A percentile compares a stretch with the other conserved stretches of the same genome.
These are phyloP conservation scores for Scheffersomyces quercinus DNA, from an alignment of 1,139 yeast genomes.

Conservation along the genomic window DNA sequence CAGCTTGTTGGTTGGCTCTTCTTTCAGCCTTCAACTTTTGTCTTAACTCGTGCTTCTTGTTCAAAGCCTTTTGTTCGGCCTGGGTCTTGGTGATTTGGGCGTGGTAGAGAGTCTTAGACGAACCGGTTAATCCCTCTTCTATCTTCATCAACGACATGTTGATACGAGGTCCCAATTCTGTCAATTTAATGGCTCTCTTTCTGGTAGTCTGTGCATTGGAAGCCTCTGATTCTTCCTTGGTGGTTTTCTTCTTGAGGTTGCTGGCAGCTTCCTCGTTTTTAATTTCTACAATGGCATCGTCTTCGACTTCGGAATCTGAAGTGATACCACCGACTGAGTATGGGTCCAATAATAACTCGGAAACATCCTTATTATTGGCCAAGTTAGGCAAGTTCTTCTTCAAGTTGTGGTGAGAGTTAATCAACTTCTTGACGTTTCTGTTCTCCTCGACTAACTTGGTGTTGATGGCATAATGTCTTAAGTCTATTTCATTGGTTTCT, in stretches of 20 bases:
- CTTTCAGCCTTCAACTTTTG: constrained; percentile 67
- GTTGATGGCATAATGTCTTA: constrained; percentile 89
- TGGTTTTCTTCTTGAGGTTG: constrained; percentile 5
- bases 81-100: constrained; percentile 62
- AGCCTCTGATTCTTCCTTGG: constrained; percentile 15
- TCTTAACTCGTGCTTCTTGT: constrained; percentile 64
- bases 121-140: constrained; percentile 87
- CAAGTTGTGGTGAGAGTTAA: constrained; percentile 60
- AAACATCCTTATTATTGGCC: constrained; percentile 66
- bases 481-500: constrained; percentile 69
- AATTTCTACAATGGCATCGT: constrained; percentile 82
- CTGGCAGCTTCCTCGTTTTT: constrained; percentile 38
- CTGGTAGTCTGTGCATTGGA: constrained; percentile 39
- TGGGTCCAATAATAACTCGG: constrained; percentile 83
- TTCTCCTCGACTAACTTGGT: constrained; percentile 86
- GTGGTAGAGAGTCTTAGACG: constrained; percentile 78
- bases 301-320: constrained; percentile 92
- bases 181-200: constrained; percentile 87
- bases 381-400: constrained; percentile 77
- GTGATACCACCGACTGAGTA: constrained; percentile 79
- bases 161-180: constrained; percentile 93
- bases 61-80: constrained; percentile 61
- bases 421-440: constrained; percentile 74
- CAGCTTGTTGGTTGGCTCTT: constrained; percentile 75
- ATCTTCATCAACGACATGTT: constrained; percentile 76